Evolutionary conservation across 345 rosid species (phyloP).

Genomic region (Microthlaspi erraticum): DNA sequence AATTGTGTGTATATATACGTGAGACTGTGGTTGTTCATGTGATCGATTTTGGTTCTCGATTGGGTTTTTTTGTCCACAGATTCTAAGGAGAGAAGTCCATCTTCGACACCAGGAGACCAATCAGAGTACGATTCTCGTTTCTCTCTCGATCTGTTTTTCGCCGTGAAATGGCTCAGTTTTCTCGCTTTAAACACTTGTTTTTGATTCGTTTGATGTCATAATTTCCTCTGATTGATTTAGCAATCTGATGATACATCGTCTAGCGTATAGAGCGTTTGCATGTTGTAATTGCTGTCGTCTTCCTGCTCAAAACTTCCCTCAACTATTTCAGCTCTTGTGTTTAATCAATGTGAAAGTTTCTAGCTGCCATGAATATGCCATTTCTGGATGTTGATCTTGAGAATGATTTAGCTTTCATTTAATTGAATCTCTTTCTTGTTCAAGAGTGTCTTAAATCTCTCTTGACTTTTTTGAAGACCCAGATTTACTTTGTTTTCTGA

Average conservation of each 20-base stretch:
- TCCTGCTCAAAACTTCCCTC: slow-evolving; percentile 6
- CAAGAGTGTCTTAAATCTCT: neutral
- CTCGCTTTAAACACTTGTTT: too few relatives aligned
- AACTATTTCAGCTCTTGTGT: slow-evolving; percentile 3
- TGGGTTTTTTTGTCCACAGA: slow-evolving; percentile 43
- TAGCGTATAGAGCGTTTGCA: slow-evolving; percentile 47
- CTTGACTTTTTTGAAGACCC: neutral
- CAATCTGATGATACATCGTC: slow-evolving; percentile 17
- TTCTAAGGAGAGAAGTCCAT: slow-evolving; percentile 59
- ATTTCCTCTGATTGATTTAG: slow-evolving; percentile 24
- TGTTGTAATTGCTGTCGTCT: slow-evolving; percentile 39
- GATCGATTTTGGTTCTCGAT: slow-evolving; percentile 23
- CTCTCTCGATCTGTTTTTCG: slow-evolving; percentile 13
- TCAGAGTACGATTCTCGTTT: slow-evolving; percentile 59
- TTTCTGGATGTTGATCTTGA: slow-evolving; percentile 9
- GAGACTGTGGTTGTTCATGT: slow-evolving; percentile 37
- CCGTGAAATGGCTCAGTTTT: slow-evolving; percentile 7
- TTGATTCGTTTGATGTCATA: too few relatives aligned
- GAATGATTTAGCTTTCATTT: neutral
- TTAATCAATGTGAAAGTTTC: neutral
- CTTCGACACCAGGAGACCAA: slow-evolving; percentile 63
- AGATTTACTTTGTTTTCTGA: neutral
- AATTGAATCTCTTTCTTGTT: neutral
- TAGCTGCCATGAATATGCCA: too few relatives aligned
- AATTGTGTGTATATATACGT: slow-evolving; percentile 28